phyloP scores from a whole-genome alignment of 2,329 filamentous ascomycete species.

The Periglandula ipomoeae region DNA sequence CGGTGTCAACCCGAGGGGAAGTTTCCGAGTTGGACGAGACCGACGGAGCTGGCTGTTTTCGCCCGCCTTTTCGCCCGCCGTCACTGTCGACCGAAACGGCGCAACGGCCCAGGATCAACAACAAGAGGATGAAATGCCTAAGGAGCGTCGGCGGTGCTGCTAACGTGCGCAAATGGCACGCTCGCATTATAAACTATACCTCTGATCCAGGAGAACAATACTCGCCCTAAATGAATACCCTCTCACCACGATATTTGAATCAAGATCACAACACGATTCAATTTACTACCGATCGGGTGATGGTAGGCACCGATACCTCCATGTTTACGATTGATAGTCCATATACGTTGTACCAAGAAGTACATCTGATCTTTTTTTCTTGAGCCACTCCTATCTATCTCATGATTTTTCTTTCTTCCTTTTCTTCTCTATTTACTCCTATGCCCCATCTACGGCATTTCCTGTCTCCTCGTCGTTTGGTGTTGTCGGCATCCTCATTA shows the following conservation, averaged over 20 bases:
- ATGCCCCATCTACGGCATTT: neutral
- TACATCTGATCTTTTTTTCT: no score
- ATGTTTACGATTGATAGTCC: no score
- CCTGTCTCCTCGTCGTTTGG: neutral
- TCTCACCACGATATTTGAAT: no score
- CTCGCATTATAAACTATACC: no score
- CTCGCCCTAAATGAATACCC: no score
- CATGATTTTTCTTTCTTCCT: neutral
- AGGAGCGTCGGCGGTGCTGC: slow-evolving; percentile 21
- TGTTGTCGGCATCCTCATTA: neutral
- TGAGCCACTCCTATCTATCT: neutral
- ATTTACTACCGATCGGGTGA: no score
- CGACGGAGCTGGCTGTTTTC: slow-evolving; percentile 51
- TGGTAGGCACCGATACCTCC: no score
- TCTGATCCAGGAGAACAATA: no score
- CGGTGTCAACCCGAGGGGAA: slow-evolving; percentile 33
- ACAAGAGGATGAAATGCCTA: slow-evolving; percentile 13
- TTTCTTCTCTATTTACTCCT: neutral
- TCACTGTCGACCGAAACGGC: slow-evolving; percentile 36
- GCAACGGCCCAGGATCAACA: slow-evolving; percentile 18
- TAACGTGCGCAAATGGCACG: no score
- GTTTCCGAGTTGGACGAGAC: slow-evolving; percentile 50
- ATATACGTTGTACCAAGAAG: no score
- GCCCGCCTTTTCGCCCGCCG: slow-evolving; percentile 41
- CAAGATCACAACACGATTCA: no score